Evolutionary conservation across 257 asterid species (phyloP), one percentile per base, ranked within the genome.

Genomic region (Solanum etuberosum): DNA sequence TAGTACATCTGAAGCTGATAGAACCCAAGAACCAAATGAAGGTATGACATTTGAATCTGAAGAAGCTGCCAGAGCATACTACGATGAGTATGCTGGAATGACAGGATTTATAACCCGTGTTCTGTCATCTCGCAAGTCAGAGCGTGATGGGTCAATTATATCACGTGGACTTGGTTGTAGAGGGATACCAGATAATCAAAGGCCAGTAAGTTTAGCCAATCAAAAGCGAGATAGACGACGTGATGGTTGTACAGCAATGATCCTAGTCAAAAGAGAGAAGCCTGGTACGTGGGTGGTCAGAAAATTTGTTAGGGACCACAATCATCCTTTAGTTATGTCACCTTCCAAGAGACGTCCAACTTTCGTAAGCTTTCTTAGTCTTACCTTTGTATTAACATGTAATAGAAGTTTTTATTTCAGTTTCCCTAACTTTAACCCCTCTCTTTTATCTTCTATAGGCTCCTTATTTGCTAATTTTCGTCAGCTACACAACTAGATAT

Each of bases 141-240:
- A 94, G 87, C 91, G 94, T 40, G 97, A 93, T 90, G 95, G 96
- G 37, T 92, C 93, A 40, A 85, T 92, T 67, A 89, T 95, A 91
- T 95, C 95, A 43, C 95, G 96, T 35, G 97, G 95, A 81, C 90
- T 95, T 73, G 98, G 97, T 83, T 95, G 98, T 87, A 92, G 95
- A 91, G 93, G 90, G 87, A 32, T 51, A 84, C 89, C 86, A 48
- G 89, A 83, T 83, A 86, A 15, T 87, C 94, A 89, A 70, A 93
- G 90, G 86, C 61, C 90, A 14, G 93, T 87, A 61, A 90, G 88
- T 65, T 59, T 88, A 54, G 86, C 89, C 71, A 83, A 67, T 78
- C 94, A 87, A 73, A 91, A 86, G 87, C 92, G 90, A 87, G 93
- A 92, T 85, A 92, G 90, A 84, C 90, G 91, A 72, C 85, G 90